phyloP scores from a whole-genome alignment of 257 asterid species.

The Solanum chiquidenum region DNA sequence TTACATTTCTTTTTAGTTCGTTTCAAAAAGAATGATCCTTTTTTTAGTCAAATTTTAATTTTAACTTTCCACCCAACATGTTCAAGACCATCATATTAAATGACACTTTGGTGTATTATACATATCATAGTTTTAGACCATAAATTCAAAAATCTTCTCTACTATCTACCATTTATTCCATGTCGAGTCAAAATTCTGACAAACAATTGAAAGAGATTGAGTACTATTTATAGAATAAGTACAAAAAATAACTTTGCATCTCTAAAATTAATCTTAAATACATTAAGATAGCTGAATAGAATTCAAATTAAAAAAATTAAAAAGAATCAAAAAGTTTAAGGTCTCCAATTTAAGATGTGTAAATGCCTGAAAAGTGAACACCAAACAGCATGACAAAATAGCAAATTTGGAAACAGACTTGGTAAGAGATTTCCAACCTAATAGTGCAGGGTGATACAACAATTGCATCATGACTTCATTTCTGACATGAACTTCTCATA shows the following conservation, averaged over 20 bases:
- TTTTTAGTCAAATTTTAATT: neutral
- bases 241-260: no score
- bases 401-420: neutral
- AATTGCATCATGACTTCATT: slow-evolving; percentile 39
- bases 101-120: neutral
- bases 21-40: no score
- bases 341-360: neutral
- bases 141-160: neutral
- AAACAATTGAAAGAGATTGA: neutral
- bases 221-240: neutral
- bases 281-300: no score
- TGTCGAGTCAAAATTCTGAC: neutral
- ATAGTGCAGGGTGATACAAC: neutral
- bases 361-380: neutral
- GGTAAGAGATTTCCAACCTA: slow-evolving; percentile 21
- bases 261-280: no score
- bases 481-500: slow-evolving; percentile 97
- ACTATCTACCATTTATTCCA: neutral
- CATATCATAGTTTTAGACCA: neutral
- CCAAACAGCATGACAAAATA: neutral
- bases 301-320: no score
- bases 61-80: neutral
- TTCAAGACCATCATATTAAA: neutral
- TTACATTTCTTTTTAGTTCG: no score
- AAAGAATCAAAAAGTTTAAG: neutral